Evolutionary conservation across 257 asterid genomes (phyloP).

Genomic region (Verbena officinalis): DNA sequence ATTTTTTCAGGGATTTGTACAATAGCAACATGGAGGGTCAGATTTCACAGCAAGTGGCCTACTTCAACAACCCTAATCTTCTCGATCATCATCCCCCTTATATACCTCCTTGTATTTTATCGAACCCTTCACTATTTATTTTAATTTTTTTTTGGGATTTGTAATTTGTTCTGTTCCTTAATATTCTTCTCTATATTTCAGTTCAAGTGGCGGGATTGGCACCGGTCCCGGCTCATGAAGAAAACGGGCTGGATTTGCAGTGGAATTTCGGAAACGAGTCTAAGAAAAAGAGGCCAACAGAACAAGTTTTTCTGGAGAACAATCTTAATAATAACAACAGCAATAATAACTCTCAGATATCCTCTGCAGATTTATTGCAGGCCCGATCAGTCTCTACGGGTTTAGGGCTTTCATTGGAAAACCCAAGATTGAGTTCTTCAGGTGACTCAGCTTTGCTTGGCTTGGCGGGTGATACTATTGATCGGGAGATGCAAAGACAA

Average conservation of each 20-base stretch:
- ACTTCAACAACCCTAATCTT: constrained; percentile 64
- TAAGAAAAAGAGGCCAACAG: constrained; percentile 71
- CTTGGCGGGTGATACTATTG: constrained; percentile 70
- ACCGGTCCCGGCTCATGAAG: constrained; percentile 61
- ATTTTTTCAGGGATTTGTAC: constrained; percentile 65
- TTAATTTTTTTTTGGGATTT: neutral
- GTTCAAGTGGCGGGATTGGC: constrained; percentile 88
- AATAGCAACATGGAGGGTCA: constrained; percentile 70
- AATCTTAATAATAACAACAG: constrained; percentile 45
- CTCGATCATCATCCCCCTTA: constrained; percentile 94
- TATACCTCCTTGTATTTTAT: constrained; percentile 73
- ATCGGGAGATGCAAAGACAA: constrained; percentile 79
- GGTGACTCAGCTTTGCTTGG: constrained; percentile 79
- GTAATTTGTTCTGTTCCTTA: neutral
- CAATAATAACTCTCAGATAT: constrained; percentile 72
- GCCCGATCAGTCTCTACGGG: constrained; percentile 95
- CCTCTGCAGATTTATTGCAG: constrained; percentile 79
- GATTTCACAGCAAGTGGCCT: constrained; percentile 70
- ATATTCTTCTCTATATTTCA: constrained; percentile 29
- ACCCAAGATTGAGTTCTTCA: constrained; percentile 64
- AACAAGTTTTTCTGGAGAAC: constrained; percentile 73
- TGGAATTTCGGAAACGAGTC: constrained; percentile 75
- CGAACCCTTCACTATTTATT: constrained; percentile 15
- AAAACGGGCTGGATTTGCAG: constrained; percentile 67
- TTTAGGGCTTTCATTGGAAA: constrained; percentile 89